Evolutionary conservation across 2,329 filamentous ascomycete genomes (phyloP), one percentile per base, ranked within the genome.

Genomic region (Sporothrix phasma): DNA sequence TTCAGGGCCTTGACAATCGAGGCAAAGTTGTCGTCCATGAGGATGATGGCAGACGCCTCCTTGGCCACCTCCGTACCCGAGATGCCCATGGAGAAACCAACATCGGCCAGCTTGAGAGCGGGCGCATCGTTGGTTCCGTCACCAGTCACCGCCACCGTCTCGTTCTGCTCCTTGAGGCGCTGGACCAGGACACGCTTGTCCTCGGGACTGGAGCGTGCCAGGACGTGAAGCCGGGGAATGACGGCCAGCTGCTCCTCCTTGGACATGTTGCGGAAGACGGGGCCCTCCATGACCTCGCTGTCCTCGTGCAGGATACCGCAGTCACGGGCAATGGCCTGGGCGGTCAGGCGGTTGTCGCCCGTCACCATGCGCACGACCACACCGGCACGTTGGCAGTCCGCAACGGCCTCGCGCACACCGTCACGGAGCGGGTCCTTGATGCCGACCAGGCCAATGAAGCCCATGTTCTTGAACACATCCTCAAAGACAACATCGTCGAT

Each of bases 11-110:
- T 91, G 68, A 93, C 87, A 66, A 92, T 93, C n/a, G 88, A 92
- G 31, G 86, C 82, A 75, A 93, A 93, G 76, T 92, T 92, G 75
- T 93, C 89, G 72, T 92, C 89, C 89, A 92, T 92, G 15, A 93
- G 79, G 69, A 93, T 91, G 66, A 93, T 93, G 43, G 88, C 88
- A 7, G 89, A 92, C 1, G 89, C 89, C 74, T 93, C 89, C 75
- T 92, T 92, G 53, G 89, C 89, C 45, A 93, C 89, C 73, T 92
- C 89, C 0, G 89, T 92, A 66, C 89, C 89, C 15, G 89, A 83
- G 62, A 92, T 90, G 69, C 89, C 89, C 89, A 93, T 93, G 19
- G 89, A 90, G 75, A 93, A 92, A 29, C 89, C 89, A 58, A 93
- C 87, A 71, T 93, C 89, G 6, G 89, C 89, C 70, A 87, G 87